Base-by-base conservation (phyloP, 768 basidiomycete genomes). In the Boletus subcaerulescens region DNA sequence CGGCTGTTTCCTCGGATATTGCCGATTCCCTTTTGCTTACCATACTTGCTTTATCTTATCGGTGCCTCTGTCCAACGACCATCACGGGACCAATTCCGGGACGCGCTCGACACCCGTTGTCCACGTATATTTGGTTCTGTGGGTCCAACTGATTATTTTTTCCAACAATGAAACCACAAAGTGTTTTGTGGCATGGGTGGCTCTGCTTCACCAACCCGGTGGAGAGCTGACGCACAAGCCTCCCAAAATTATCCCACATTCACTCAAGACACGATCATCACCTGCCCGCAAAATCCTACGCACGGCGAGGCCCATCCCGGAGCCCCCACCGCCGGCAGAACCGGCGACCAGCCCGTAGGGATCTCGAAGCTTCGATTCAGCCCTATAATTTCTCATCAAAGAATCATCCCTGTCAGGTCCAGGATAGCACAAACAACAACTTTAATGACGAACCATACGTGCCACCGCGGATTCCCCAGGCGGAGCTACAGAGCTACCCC, bases 91-190 rank as follows among this genome's bases (percentile, higher is more conserved):
- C 48, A 48, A 45, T 49, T 52, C 40, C 24, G 52, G 53, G 38
- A 48, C 59, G 50, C 58, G 55, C 55, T 14, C 12, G 33, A 35
- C 13, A 12, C 33, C 8, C 64, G 62, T 66, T 71, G 67, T 64
- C 43, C 53, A 42, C 45, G 20, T 71, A 61, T 71, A 60, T 71
- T 71, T 71, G 70, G 69, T 42, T 43, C 39, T 71, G 70, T 71
- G 70, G 70, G 70, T 71, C 70, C 70, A 17, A 58, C 52, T 10
- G 51, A 33, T 49, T 63, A 62, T 65, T 71, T 69, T 66, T 42
- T 1, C 41, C 48, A 50, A 69, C 65, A 51, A 65, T 71, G 56
- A 59, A 59, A 60, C 60, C 47, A 53, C 59, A 41, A 56, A 64
- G 66, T 42, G 31, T 46, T 10, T 17, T 3, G 15, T 39, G 17